Percentiles rank a stretch among this genome's conserved stretches.
Conservation (phyloP, 208 protist species). For the Trypanosoma theileri region DNA sequence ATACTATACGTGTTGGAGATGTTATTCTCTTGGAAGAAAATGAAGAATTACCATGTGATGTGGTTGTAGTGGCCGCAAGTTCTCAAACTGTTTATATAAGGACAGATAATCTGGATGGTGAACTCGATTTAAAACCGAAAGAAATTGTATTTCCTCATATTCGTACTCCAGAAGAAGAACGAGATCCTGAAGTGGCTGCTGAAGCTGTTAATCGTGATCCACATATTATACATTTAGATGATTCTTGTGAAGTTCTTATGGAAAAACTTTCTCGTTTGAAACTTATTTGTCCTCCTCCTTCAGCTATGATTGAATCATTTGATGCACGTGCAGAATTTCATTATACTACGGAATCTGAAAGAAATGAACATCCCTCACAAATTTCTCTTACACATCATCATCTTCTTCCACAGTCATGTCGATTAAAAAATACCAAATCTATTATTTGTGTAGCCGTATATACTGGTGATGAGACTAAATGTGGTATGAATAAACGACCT, state of each 20-base stretch:
- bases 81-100: conserved; percentile 70
- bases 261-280: conserved; percentile 26
- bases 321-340: conserved; percentile 59
- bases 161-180: background rate
- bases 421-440: conserved; percentile 82
- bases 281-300: conserved; percentile 74
- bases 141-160: conserved; percentile 47
- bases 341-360: background rate
- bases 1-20: conserved; percentile 80
- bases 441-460: conserved; percentile 92
- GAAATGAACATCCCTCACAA: background rate
- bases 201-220: background rate
- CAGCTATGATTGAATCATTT: conserved; percentile 86
- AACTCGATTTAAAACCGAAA: conserved; percentile 92
- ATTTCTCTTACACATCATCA: conserved; percentile 66
- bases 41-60: conserved; percentile 92
- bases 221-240: conserved; percentile 25
- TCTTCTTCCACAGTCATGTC: conserved; percentile 85
- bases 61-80: conserved; percentile 67
- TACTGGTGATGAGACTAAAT: conserved; percentile 96
- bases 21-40: conserved; percentile 68
- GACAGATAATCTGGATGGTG: conserved; percentile 95
- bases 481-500: conserved; percentile 88
- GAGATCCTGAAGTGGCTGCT: background rate
- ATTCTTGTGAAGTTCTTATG: conserved; percentile 18